These are phyloP conservation scores for Mycena pura DNA, from an alignment of 768 basidiomycete genomes.

Conservation along the genomic window DNA sequence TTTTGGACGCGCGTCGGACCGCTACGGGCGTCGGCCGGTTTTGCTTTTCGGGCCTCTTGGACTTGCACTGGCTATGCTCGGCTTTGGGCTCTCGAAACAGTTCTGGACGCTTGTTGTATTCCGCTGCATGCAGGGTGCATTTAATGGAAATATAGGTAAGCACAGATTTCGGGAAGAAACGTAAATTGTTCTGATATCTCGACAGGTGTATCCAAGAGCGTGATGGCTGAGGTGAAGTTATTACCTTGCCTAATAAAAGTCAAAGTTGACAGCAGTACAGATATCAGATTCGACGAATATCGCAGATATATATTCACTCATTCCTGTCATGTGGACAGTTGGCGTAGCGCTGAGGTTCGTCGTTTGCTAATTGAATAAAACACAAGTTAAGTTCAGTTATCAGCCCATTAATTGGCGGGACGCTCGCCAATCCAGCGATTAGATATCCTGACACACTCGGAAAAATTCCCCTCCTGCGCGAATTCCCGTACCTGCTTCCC, in stretches of 20 bases:
- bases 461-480: conserved; percentile 10
- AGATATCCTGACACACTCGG: conserved; percentile 24
- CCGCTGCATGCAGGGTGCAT: conserved; percentile 39
- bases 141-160: conserved; percentile 50
- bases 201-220: conserved; percentile 30
- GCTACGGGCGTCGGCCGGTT: conserved; percentile 21
- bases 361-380: not conserved
- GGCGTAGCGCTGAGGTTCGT: conserved; percentile 42
- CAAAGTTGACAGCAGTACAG: conserved; percentile 28
- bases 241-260: not conserved
- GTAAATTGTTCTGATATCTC: not conserved
- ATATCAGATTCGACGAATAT: conserved; percentile 47
- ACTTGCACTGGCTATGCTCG: conserved; percentile 37
- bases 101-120: conserved; percentile 39
- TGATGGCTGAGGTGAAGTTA: conserved; percentile 28
- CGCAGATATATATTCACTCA: conserved; percentile 45
- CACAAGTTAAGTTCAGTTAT: not conserved
- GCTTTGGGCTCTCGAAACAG: conserved; percentile 39
- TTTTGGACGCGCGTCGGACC: conserved; percentile 37
- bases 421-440: conserved; percentile 20
- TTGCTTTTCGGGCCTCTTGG: conserved; percentile 41
- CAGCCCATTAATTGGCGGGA: conserved; percentile 29
- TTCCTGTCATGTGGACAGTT: conserved; percentile 43
- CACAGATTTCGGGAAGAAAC: not conserved
- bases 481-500: conserved; percentile 31